Evolutionary conservation across 768 basidiomycete species (phyloP), one percentile per base, ranked within the genome.

Genomic region (Paxillus rubicundulus): DNA sequence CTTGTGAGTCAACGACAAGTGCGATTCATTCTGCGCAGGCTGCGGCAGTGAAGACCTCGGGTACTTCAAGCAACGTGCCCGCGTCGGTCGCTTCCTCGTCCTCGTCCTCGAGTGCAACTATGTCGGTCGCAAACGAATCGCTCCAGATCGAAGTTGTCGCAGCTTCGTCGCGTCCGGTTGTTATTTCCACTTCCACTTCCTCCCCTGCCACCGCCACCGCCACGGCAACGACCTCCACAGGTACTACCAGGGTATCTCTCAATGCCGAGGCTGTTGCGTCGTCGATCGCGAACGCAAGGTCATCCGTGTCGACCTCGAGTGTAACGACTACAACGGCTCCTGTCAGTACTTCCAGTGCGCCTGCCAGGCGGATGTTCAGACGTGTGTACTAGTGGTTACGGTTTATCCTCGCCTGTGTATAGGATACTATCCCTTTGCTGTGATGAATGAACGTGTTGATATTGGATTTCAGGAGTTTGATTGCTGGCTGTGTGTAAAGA

Each of bases 281-380:
- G 9, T 53, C 45, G 18, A 27, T 67, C 24, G 65, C 47, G 20
- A 51, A 59, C 5, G 30, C 34, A 4, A 47, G 39, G 9, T 36
- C 49, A 9, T 28, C 44, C 5, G 9, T 21, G 38, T 48, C 45
- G 32, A 44, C 27, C 2, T n/a, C 39, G 17, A 56, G 39, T 17
- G 12, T 14, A 28, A 52, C 33, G 20, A 27, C 32, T n/a, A 55
- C 42, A 12, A 36, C 40, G 30, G 46, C 52, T 20, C 37, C 40
- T 43, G 28, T 51, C 37, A 28, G n/a, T 33, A 72, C 72, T 16
- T 4, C 4, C 24, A 24, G 24, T 24, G 71, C 64, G 32, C 74
- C 69, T 8, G 75, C 74, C 54, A 58, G 63, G 53, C 75, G 72
- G 72, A 68, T 62, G 59, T 77, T 77, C n/a, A 66, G 53, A 21